Conservation (phyloP, 345 rosid genomes). For the Eucalyptus caleyi region DNA sequence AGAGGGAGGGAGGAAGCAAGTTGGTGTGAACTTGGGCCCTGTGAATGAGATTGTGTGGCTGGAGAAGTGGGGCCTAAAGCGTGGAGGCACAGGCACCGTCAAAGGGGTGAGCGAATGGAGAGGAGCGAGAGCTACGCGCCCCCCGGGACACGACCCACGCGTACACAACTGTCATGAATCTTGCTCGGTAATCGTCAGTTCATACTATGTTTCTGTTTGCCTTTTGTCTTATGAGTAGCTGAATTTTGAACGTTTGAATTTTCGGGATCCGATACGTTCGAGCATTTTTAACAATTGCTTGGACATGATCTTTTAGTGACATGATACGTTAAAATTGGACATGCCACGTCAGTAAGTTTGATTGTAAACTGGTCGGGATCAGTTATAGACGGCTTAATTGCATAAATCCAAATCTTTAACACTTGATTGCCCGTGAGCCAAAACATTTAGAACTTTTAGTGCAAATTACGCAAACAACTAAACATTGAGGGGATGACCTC, state of each 20-base stretch:
- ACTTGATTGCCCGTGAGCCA: neutral
- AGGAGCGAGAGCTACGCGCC: neutral
- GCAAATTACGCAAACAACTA: neutral
- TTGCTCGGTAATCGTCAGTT: neutral
- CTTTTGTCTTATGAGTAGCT: neutral
- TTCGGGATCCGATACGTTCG: neutral
- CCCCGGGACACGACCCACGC: neutral
- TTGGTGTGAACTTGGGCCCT: neutral
- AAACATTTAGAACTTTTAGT: neutral
- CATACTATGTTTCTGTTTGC: neutral
- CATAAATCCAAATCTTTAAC: neutral
- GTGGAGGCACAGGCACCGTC: neutral
- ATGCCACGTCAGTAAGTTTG: neutral
- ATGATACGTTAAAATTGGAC: neutral
- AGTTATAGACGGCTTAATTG: neutral
- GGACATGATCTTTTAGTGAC: neutral
- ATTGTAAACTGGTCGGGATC: accelerated
- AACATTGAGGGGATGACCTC: neutral
- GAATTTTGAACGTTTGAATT: too few relatives aligned
- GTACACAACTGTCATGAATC: neutral
- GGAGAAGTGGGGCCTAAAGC: neutral
- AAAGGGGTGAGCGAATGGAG: neutral
- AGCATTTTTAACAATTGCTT: neutral
- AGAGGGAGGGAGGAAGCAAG: neutral
- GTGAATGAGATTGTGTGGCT: neutral